A percentile compares a stretch with the other conserved stretches of the same genome.
Evolutionary conservation across 164 flowering plant genomes (phyloP).

Genomic region (Litsea cubeba): DNA sequence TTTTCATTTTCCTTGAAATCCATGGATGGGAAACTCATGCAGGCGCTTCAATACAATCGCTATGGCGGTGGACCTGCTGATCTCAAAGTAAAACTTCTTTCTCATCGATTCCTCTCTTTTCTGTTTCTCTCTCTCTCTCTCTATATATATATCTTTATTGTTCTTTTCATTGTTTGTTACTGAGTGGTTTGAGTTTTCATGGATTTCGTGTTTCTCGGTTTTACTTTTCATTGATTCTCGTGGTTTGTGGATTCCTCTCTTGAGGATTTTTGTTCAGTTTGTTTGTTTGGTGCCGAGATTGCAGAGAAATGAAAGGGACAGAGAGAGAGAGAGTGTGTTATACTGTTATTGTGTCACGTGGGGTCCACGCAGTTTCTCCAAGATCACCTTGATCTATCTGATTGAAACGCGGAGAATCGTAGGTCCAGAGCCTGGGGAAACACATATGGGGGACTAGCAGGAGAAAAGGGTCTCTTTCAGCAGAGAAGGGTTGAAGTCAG

Average conservation of each 20-base stretch:
- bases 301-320: too few species aligned
- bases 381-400: background rate
- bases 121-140: too few species aligned
- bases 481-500: too few species aligned
- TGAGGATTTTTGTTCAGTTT: background rate
- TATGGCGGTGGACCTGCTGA: conserved; percentile 65
- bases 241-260: background rate
- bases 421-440: too few species aligned
- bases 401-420: too few species aligned
- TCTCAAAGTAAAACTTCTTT: conserved; percentile 39
- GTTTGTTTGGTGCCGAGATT: background rate
- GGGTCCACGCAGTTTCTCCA: background rate
- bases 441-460: too few species aligned
- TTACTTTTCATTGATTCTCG: background rate
- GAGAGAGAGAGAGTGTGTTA: too few species aligned
- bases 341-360: background rate
- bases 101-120: background rate
- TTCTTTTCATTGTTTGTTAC: background rate
- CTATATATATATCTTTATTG: background rate
- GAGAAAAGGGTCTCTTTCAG: too few species aligned
- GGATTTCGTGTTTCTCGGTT: background rate
- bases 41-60: conserved; percentile 41
- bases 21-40: conserved; percentile 59
- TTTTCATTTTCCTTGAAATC: background rate
- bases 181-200: background rate